Percentiles rank a stretch among this genome's conserved stretches.
phyloP scores from a whole-genome alignment of 352 stramenopile species.

The Globisporangium nodosum region DNA sequence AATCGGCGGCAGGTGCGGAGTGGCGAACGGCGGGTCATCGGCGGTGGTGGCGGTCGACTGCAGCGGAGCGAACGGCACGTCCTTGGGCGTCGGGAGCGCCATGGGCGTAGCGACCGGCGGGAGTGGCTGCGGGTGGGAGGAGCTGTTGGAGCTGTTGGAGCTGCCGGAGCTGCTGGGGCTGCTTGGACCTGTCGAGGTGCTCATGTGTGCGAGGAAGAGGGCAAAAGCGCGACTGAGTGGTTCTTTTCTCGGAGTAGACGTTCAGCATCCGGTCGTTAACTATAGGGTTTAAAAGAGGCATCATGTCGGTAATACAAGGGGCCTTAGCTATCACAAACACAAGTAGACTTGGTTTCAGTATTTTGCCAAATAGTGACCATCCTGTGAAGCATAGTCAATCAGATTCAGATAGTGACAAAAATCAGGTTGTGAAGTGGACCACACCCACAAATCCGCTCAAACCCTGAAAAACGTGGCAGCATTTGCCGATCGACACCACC shows the following conservation, averaged over 20 bases:
- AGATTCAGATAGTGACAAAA: background rate
- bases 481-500: background rate
- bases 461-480: background rate
- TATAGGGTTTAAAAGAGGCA: no score
- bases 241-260: no score
- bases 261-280: no score
- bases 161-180: background rate
- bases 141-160: background rate
- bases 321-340: no score
- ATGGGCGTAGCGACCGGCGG: slow-evolving; percentile 1
- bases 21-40: slow-evolving; percentile 24
- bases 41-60: background rate
- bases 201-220: background rate
- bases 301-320: background rate
- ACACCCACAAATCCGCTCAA: background rate
- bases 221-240: background rate
- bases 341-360: no score
- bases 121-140: background rate
- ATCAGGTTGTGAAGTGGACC: no score
- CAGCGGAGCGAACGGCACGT: slow-evolving; percentile 7
- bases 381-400: background rate
- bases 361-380: no score
- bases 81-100: slow-evolving; percentile 6
- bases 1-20: slow-evolving; percentile 30
- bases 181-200: background rate